Evolutionary conservation across 176 grass and related monocot genomes (phyloP).

Genomic region (Oropetium thomaeum): DNA sequence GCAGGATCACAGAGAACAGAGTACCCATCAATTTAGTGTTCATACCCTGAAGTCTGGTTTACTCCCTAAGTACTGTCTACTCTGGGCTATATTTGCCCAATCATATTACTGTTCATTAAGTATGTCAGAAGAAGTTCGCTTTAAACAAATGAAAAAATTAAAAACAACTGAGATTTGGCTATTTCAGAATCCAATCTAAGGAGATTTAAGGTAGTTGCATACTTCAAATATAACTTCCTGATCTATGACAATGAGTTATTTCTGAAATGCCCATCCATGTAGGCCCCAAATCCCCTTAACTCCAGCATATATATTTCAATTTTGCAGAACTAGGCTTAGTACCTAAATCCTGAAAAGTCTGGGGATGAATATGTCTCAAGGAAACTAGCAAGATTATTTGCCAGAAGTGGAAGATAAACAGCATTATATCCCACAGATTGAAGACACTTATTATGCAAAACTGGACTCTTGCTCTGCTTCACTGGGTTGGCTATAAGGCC

Average conservation of each 20-base stretch:
- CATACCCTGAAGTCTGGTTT: neutral
- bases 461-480: conserved; percentile 85
- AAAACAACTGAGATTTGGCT: neutral
- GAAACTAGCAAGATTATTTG: conserved; percentile 79
- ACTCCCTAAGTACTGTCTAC: neutral
- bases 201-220: neutral
- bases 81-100: conserved; percentile 8
- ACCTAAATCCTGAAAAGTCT: conserved; percentile 96
- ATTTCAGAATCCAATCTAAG: neutral
- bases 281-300: conserved; percentile 9
- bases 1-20: conserved; percentile 2
- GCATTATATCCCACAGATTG: conserved; percentile 72
- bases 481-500: conserved; percentile 93
- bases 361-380: conserved; percentile 76
- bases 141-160: neutral
- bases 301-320: neutral
- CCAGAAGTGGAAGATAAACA: conserved; percentile 91
- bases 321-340: conserved; percentile 23
- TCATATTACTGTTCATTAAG: neutral
- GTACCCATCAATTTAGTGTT: too few relatives aligned
- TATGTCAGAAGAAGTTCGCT: neutral
- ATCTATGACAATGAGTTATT: conserved; percentile 23
- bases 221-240: conserved; percentile 3
- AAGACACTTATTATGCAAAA: conserved; percentile 88
- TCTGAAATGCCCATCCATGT: neutral